Conservation (phyloP, 768 basidiomycete species). For the Mrakia gelida region DNA sequence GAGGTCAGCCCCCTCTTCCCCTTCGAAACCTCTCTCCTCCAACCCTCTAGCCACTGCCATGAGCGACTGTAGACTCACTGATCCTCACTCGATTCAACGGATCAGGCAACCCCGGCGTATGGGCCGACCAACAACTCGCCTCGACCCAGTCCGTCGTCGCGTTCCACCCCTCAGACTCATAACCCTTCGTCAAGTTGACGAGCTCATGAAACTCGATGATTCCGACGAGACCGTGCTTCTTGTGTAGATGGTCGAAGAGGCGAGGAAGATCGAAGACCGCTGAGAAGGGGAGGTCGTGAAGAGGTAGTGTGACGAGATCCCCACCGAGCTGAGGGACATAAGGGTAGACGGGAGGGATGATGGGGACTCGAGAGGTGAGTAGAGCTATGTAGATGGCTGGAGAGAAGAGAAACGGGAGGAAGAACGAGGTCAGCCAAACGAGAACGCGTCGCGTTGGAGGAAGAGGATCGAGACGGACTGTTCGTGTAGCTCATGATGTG, state of each 20-base stretch:
- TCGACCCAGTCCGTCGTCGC: constrained; percentile 5
- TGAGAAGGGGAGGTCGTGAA: constrained; percentile 3
- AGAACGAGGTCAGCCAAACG: too few species aligned
- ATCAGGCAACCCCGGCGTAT: neutral
- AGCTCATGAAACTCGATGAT: neutral
- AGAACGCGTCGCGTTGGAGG: too few species aligned
- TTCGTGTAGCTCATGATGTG: too few species aligned
- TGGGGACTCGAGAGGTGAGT: constrained; percentile 2
- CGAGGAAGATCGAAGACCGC: neutral
- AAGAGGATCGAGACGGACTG: too few species aligned
- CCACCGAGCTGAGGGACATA: neutral
- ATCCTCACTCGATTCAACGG: neutral
- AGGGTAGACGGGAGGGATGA: neutral
- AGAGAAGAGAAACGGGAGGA: too few species aligned
- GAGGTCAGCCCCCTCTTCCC: neutral
- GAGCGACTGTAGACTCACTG: neutral
- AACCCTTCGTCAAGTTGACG: neutral
- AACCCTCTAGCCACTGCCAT: too few species aligned
- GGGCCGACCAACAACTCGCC: neutral
- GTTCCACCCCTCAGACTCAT: neutral
- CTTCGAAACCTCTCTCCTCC: too few species aligned
- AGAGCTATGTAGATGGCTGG: neutral
- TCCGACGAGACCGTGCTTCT: neutral
- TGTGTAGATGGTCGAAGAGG: neutral
- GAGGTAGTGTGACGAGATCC: neutral